phyloP scores from a whole-genome alignment of 192 early-diverging fungal genomes.

The Phycomyces blakesleeanus region DNA sequence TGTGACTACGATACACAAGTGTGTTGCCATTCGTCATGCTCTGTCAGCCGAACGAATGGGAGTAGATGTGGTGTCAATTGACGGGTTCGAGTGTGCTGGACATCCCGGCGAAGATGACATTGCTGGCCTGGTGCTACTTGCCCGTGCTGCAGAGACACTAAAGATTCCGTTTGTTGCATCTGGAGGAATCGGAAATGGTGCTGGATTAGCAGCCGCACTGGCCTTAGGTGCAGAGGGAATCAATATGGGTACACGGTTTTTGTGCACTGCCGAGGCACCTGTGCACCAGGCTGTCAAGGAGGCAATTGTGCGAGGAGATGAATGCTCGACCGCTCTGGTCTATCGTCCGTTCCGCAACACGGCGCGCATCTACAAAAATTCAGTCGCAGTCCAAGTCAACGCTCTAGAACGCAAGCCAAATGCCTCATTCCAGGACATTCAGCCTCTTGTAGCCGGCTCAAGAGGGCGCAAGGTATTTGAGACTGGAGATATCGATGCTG shows the following conservation, averaged over 20 bases:
- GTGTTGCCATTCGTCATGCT: conserved; percentile 72
- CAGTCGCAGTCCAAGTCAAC: conserved; percentile 65
- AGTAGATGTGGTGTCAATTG: conserved; percentile 70
- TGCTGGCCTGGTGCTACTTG: conserved; percentile 64
- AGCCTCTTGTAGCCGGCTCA: conserved; percentile 61
- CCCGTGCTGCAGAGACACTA: conserved; percentile 64
- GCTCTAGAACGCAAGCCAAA: conserved; percentile 57
- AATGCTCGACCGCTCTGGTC: conserved; percentile 61
- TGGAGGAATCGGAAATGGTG: conserved; percentile 74
- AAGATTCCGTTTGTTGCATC: conserved; percentile 73
- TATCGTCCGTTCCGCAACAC: conserved; percentile 75
- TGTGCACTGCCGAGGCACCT: conserved; percentile 71
- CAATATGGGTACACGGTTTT: conserved; percentile 86
- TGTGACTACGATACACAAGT: conserved; percentile 73
- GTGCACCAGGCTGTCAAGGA: conserved; percentile 72
- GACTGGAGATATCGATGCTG: conserved; percentile 50
- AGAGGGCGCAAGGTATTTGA: conserved; percentile 52
- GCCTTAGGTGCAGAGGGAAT: conserved; percentile 58
- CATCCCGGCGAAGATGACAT: conserved; percentile 85
- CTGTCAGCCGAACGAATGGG: conserved; percentile 58
- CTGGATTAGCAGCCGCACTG: conserved; percentile 66
- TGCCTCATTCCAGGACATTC: conserved; percentile 62
- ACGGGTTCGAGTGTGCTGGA: conserved; percentile 84
- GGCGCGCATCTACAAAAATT: conserved; percentile 70
- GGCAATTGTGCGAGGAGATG: conserved; percentile 61